Base-by-base conservation (phyloP, 345 rosid genomes). In the Nephelium lappaceum region DNA sequence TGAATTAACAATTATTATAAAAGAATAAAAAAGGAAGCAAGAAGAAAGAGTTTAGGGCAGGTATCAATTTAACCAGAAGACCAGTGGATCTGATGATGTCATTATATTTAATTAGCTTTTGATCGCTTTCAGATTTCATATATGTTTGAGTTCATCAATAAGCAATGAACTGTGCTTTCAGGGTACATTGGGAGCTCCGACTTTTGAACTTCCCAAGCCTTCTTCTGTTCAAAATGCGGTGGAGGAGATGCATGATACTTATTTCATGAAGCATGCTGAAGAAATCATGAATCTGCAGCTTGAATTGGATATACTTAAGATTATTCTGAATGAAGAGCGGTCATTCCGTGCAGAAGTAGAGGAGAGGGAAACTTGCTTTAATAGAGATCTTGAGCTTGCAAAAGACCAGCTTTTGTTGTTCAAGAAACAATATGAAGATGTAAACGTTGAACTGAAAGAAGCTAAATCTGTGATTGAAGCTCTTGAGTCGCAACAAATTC, bases 291-390 rank as follows among this genome's bases (percentile, higher is more conserved):
- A 91, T 85, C 84, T 93, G 82, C 98, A 92, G 86, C 87, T 95
- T 74, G 98, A 95, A 88, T 81, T 89, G 80, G 99, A 95, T 85
- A 88, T 95, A 77, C 65, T 90, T 27, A 93, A 91, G 85, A 87
- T 90, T 79, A 87, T 95, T 83, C 90, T 92, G 47, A 87, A 85
- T 77, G 99, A 95, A 85, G 98, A 93, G 87, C 90, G 91, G 79
- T 78, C 88, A 77, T 80, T 84, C 25, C 87, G 47, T 68, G 80
- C 63, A 41, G 88, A 88, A 80, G 63, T 81, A 49, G 91, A 92
- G 72, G 87, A 90, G 77, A 84, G 80, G 47, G 81, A 84, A 67
- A 76, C 64, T 57, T 72, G 83, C 77, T 87, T 90, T 82, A 81
- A 82, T 67, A 79, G 81, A 81, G 93, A 91, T 81, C 91, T 91